Conservation (phyloP, 768 basidiomycete genomes). For the Tylopilus rubrobrunneus region DNA sequence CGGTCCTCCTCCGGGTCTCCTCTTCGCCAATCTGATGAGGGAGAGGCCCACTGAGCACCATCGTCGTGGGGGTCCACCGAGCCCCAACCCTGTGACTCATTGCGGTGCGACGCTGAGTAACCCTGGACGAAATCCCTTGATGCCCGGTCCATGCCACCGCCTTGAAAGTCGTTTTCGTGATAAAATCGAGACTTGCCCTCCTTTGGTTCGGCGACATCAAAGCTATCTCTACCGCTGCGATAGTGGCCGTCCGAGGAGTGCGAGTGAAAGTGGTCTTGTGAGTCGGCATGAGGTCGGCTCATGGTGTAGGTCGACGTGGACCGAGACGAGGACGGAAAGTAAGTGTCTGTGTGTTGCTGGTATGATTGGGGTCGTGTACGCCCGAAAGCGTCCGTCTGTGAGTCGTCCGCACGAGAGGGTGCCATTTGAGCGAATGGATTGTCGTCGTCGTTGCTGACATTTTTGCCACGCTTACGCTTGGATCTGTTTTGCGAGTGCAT, state of each 20-base stretch:
- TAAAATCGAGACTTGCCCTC: conserved; percentile 42
- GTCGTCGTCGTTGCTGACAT: conserved; percentile 50
- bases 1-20: conserved; percentile 38
- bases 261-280: conserved; percentile 40
- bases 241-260: conserved; percentile 48
- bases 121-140: conserved; percentile 43
- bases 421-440: conserved; percentile 31
- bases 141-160: conserved; percentile 44
- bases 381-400: conserved; percentile 49
- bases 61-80: conserved; percentile 41
- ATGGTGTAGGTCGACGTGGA: conserved; percentile 44
- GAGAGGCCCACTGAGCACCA: conserved; percentile 40
- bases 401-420: conserved; percentile 49
- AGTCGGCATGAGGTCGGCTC: conserved; percentile 46
- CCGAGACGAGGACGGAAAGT: conserved; percentile 42
- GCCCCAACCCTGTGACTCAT: conserved; percentile 42
- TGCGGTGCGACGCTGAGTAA: conserved; percentile 42
- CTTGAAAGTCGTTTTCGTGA: conserved; percentile 39
- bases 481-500: conserved; percentile 41
- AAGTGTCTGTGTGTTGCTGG: conserved; percentile 41
- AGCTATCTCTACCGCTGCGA: conserved; percentile 47
- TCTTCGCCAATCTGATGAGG: conserved; percentile 41
- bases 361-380: conserved; percentile 44
- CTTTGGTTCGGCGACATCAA: conserved; percentile 42
- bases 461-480: conserved; percentile 51